Evolutionary conservation across 371 early-diverging fungal species (phyloP), one percentile per base, ranked within the genome.

Genomic region (Rhizopus arrhizus): DNA sequence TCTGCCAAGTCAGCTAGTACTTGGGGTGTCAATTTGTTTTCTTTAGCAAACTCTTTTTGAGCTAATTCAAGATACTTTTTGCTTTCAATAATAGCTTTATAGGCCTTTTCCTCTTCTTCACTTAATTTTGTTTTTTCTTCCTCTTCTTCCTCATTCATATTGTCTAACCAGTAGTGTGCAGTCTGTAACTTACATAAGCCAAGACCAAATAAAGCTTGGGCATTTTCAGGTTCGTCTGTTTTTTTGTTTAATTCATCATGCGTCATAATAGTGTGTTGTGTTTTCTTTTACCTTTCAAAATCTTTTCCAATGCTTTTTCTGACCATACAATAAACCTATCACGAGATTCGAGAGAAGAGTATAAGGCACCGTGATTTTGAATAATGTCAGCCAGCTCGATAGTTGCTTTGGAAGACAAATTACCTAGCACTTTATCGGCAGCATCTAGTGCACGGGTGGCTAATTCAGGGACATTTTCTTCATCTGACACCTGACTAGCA

Each of bases 111-210:
- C 49, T 77, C 74, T 55, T 77, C 72, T 51, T 70, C 53, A 5
- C 58, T 58, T 10, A 53, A 42, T 52, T 55, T 62, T 13, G 62
- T 61, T 55, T 68, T 70, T 50, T 68, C 65, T 3, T 69, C 65
- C 0, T 72, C 67, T 28, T 66, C 66, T 5, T 68, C 58, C 10
- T 59, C 67, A 36, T 70, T 64, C 9, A 62, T 53, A 9, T 67
- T 64, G 29, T 76, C 81, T 15, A 81, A 56, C 68, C 73, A 74
- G 31, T 66, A 78, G 22, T 76, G 73, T 32, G 69, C 78, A 45
- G 70, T 22, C 0, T 75, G 66, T n/a, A 78, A 66, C 42, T 75
- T 63, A 38, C 69, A 66, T 6, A 65, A 52, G 43, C 77, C 81
- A 35, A 77, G 52, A 38, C 61, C 74, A 16, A 68, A 61, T 11